Evolutionary conservation across 2,329 filamentous ascomycete genomes (phyloP).

Genomic region (Fusarium tanahbumbuense): DNA sequence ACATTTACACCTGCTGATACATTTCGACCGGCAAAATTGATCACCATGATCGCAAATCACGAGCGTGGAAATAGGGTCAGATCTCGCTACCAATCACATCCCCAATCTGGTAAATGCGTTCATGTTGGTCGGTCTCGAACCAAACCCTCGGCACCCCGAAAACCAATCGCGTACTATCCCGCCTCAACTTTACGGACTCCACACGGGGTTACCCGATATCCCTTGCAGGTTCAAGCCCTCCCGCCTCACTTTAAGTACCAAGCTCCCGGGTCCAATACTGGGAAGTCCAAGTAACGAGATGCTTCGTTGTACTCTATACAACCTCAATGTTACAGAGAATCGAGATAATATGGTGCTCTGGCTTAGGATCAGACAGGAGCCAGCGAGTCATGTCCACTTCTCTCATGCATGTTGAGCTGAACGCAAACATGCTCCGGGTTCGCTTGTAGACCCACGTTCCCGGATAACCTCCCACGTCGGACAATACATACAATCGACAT

Average conservation of each 20-base stretch:
- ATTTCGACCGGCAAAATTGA: slow-evolving; percentile 23
- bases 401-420: slow-evolving; percentile 13
- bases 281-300: neutral
- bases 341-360: neutral
- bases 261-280: slow-evolving; percentile 32
- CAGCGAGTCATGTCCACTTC: neutral
- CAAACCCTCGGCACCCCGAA: slow-evolving; percentile 46
- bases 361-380: neutral
- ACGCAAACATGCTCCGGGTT: slow-evolving; percentile 14
- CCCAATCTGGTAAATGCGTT: slow-evolving; percentile 29
- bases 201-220: slow-evolving; percentile 47
- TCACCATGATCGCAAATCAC: slow-evolving; percentile 17
- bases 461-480: slow-evolving; percentile 27
- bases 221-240: slow-evolving; percentile 42
- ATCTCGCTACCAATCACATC: slow-evolving; percentile 42
- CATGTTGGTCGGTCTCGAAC: slow-evolving; percentile 43
- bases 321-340: neutral
- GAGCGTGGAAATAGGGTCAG: slow-evolving; percentile 10
- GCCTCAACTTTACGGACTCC: slow-evolving; percentile 42
- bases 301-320: neutral
- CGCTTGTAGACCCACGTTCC: slow-evolving; percentile 27
- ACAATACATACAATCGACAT: slow-evolving; percentile 15
- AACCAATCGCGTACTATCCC: slow-evolving; percentile 48
- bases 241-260: slow-evolving; percentile 45
- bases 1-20: slow-evolving; percentile 35